Evolutionary conservation across 1,139 yeast genomes (phyloP).

Genomic region (Yamadazyma diospyri): DNA sequence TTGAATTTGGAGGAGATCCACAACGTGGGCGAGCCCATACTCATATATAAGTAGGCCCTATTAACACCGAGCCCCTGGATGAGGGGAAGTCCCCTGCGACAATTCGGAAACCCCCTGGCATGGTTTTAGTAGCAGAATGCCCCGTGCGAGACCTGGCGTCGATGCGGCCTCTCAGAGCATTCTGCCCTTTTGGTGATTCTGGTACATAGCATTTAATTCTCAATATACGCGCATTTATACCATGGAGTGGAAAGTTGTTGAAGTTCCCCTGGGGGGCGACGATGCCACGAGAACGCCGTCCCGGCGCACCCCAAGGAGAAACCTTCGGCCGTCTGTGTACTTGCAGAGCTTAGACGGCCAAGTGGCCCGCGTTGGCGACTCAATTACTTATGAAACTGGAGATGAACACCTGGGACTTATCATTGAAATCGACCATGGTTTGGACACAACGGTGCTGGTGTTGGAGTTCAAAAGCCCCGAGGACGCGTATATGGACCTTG

Average conservation of each 20-base stretch:
- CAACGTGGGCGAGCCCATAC: slow-evolving; percentile 83
- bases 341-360: slow-evolving; percentile 1
- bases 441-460: slow-evolving; percentile 1
- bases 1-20: slow-evolving; percentile 81
- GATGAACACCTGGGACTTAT: slow-evolving; percentile 4
- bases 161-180: too few species aligned
- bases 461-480: slow-evolving; percentile 2
- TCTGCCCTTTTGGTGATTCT: too few species aligned
- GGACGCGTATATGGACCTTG: slow-evolving; percentile 26
- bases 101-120: too few species aligned
- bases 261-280: not conserved
- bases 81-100: too few species aligned
- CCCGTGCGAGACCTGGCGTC: too few species aligned
- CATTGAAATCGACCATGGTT: slow-evolving; percentile 1
- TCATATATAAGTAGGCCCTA: slow-evolving; percentile 55
- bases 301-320: slow-evolving; percentile 1
- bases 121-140: too few species aligned
- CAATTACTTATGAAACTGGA: slow-evolving; percentile 1
- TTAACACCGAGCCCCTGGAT: too few species aligned
- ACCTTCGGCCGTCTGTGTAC: not conserved
- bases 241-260: slow-evolving; percentile 5
- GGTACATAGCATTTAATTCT: not conserved
- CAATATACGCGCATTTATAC: slow-evolving; percentile 3
- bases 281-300: not conserved
- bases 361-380: slow-evolving; percentile 3